These are phyloP conservation scores for Selaginella moellendorffii DNA, from an alignment of 75 land plant species.

Conservation along the genomic window DNA sequence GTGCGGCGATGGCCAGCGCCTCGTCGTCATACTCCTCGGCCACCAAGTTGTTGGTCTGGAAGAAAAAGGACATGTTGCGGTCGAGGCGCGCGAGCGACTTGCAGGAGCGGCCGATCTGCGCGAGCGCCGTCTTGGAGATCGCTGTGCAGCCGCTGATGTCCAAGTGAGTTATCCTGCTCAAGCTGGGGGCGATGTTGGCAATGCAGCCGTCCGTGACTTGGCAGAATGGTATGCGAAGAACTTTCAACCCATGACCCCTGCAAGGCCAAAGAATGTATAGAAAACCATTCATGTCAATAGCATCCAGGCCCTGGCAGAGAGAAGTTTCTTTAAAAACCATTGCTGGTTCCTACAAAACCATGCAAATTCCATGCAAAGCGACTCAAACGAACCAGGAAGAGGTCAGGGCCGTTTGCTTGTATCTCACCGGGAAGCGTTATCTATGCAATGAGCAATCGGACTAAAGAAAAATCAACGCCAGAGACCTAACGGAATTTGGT, in stretches of 20 bases:
- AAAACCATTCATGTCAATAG: too few relatives aligned
- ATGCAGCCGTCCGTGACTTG: background rate
- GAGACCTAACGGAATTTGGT: too few relatives aligned
- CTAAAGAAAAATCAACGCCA: too few relatives aligned
- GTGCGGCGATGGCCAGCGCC: conserved; percentile 54
- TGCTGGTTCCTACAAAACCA: too few relatives aligned
- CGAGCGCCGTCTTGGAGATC: background rate
- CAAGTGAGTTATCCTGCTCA: background rate
- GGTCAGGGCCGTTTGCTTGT: too few relatives aligned
- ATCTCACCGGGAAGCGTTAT: too few relatives aligned
- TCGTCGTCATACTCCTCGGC: conserved; percentile 11
- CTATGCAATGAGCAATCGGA: too few relatives aligned
- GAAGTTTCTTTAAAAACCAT: too few relatives aligned
- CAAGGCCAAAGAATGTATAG: too few relatives aligned
- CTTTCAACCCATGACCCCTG: background rate
- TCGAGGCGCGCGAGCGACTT: background rate
- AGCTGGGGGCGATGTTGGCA: background rate
- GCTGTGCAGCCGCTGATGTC: background rate
- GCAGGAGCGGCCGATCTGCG: background rate
- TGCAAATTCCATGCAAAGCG: too few relatives aligned
- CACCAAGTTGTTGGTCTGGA: background rate
- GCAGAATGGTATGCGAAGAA: background rate
- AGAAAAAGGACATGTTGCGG: background rate
- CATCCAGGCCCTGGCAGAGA: too few relatives aligned
- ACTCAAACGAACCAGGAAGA: too few relatives aligned